Conservation (phyloP, 805 yeast genomes). For the Metahyphopichia silvanorum region DNA sequence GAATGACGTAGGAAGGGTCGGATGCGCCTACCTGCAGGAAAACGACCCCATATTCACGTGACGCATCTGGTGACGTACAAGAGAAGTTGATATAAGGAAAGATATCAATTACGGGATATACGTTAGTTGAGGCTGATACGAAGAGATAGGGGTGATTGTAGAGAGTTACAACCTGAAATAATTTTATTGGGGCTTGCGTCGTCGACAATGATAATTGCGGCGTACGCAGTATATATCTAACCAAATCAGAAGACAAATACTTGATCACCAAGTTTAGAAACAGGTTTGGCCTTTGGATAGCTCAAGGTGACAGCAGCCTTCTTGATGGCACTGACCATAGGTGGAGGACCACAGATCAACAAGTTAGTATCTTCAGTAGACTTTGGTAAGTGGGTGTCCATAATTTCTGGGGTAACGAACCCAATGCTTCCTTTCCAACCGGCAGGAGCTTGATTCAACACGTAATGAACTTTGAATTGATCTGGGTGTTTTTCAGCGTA, state of each 20-base stretch:
- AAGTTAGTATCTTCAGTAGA: conserved; percentile 62
- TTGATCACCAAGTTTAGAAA: conserved; percentile 86
- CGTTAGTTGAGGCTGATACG: too few relatives aligned
- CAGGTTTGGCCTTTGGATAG: conserved; percentile 79
- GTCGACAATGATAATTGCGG: too few relatives aligned
- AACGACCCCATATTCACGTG: too few relatives aligned
- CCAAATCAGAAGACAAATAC: conserved; percentile 69
- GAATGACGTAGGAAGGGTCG: too few relatives aligned
- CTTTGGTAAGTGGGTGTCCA: conserved; percentile 61
- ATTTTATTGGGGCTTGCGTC: too few relatives aligned
- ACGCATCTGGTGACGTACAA: too few relatives aligned
- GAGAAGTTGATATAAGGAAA: too few relatives aligned
- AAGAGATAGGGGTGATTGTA: too few relatives aligned
- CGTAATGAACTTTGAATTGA: conserved; percentile 63
- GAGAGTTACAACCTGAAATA: too few relatives aligned
- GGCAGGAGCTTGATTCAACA: conserved; percentile 69
- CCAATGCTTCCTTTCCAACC: conserved; percentile 79
- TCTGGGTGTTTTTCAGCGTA: conserved; percentile 56
- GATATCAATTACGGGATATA: too few relatives aligned
- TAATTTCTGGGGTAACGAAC: conserved; percentile 71
- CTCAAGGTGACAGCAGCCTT: conserved; percentile 75
- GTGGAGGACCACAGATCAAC: conserved; percentile 91
- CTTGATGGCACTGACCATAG: conserved; percentile 83
- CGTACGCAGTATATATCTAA: too few relatives aligned
- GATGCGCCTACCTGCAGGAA: too few relatives aligned